Evolutionary conservation across 129 eudicot genomes (phyloP), one percentile per base, ranked within the genome.

Genomic region (Escallonia herrerae): DNA sequence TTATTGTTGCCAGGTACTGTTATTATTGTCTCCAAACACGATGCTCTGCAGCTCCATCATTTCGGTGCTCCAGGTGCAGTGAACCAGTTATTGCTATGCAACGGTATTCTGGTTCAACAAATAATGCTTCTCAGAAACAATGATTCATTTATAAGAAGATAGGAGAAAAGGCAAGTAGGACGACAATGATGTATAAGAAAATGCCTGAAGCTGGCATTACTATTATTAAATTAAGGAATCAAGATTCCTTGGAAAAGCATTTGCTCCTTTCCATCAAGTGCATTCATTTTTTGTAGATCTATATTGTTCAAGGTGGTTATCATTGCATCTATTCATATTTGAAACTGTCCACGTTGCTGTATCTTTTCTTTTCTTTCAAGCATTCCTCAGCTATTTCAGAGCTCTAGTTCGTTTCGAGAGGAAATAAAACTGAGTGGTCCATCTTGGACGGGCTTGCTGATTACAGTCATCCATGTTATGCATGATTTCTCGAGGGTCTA

Each of bases 21-120:
- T 87, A 94, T 65, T 94, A 89, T 56, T 94, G 99, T 74, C 99
- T 94, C 74, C 86, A 85, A 80, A 94, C 99, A 53, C 75, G 97
- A 56, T 94, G 99, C 69, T 86, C 91, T 33, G 87, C 95, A 38
- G 46, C 90, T 65, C 79, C 82, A 48, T 76, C 95, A 8, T 94
- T 94, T 71, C 73, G 95, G 77, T 94, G 97, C 82, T 63, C 86
- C 40, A 80, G 99, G 66, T 89, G 99, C 58, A 86, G 74, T 56
- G 90, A 89, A 69, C 93, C 97, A 2, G 97, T 94, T 62, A 87
- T 85, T 64, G 99, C 95, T 38, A 86, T 89, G 93, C 97, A 86
- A 69, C 86, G 96, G 67, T 79, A 74, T 70, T 89, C 90, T 58
- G 84, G 79, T 61, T 72, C 79, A 13, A 56, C 71, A 60, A 63